Base-by-base conservation (phyloP, 441 rosid genomes). In the Pelargonium myrrhifolium region DNA sequence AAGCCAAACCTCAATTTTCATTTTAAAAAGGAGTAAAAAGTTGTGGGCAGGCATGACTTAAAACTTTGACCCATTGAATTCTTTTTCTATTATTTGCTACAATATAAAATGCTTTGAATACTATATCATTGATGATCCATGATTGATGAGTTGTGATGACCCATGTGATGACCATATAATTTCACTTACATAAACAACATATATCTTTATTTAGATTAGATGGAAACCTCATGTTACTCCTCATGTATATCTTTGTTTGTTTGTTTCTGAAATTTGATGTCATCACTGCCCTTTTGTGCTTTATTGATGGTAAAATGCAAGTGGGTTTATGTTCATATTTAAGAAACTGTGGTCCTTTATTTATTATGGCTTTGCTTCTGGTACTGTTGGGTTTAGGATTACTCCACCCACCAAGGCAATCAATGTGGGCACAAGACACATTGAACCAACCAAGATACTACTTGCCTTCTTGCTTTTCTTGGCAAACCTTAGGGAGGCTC, bases 361-460 rank as follows among this genome's bases (percentile, higher is more conserved):
- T 42, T 65, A 40, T 21, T 49, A 10, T 53, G 70, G 68, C 55
- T 67, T 26, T 56, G 26, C n/a, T 7, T 53, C 39, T 42, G 17
- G 28, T 49, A 26, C 28, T 26, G 11, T n/a, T 45, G 51, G 42
- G 9, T 40, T 64, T 35, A 9, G 53, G 61, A 15, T 12, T 21
- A 35, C 45, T 51, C 58, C 62, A 65, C 42, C 56, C 14, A 62
- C 3, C 31, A 35, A 53, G 55, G 67, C 69, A 69, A 66, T 68
- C 58, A 68, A 55, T 43, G 56, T 18, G 62, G 62, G 72, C 73
- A 40, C 70, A 53, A 15, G 67, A 66, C 60, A 35, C 59, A 18
- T 17, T 68, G 56, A 77, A 72, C 75, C 61, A 65, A 73, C 68
- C 71, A 20, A 42, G 62, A 66, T 72, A 45, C 42, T 53, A 21